Base-by-base conservation (phyloP, 805 yeast genomes). In the Wickerhamomyces alni region DNA sequence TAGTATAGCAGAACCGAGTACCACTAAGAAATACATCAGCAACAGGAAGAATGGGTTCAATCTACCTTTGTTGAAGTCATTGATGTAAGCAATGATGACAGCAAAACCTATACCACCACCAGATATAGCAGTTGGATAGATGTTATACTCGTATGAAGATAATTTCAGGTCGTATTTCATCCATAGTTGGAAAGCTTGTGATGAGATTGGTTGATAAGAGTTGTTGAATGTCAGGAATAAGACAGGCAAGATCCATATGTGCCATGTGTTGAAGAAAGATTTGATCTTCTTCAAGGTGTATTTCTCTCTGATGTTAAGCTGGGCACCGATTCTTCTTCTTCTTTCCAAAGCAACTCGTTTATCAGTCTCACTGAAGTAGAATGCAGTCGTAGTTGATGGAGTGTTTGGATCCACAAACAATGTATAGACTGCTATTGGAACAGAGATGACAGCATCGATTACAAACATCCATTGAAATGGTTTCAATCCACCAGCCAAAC, bases 391-490 rank as follows among this genome's bases (percentile, higher is more conserved):
- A 12, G 69, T 64, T n/a, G 66, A 59, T 29, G 48, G 48, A 17
- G 48, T 44, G 26, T 44, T 44, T 35, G 48, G 48, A 32, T 42
- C 63, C 4, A 57, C 62, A 21, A 61, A 43, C 58, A 68, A 50
- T 2, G 73, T 66, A 42, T 67, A 68, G 17, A 68, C 37, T 0
- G 67, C 74, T 32, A 72, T 53, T 55, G 77, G 61, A 57, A 71
- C 39, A 28, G 67, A 44, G 54, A 55, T 34, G 54, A 66, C 50
- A 3, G 67, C 72, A 47, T 71, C 75, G 35, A 71, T 51, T 0
- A 70, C 59, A 48, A 71, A 70, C 58, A 70, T 54, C 67, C 69
- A 67, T 43, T 66, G 65, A 57, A 63, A 71, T 6, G 69, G 65
- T 10, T 44, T 17, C 6, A 39, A 22, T 15, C 30, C 22, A 13